A percentile compares a stretch with the other conserved stretches of the same genome.
These are phyloP conservation scores for Lasiosphaeria hispida DNA, from an alignment of 495 filamentous ascomycete species.

Conservation along the genomic window DNA sequence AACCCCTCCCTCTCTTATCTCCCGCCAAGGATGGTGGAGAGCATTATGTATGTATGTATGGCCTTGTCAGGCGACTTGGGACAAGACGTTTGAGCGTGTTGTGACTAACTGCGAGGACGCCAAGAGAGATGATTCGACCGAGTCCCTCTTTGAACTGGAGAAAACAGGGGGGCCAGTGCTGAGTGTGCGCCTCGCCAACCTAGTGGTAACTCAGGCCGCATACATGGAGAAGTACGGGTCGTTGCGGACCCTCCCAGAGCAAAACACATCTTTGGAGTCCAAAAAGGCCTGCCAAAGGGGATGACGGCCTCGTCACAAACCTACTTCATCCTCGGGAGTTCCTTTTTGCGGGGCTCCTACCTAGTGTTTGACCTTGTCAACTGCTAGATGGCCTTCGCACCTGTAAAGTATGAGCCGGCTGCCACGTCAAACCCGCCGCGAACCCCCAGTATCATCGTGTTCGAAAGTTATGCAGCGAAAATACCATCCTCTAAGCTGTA, in stretches of 20 bases:
- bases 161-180: slow-evolving; percentile 55
- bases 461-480: too few relatives aligned
- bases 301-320: background rate
- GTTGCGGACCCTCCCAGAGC: background rate
- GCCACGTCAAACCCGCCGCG: too few relatives aligned
- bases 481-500: too few relatives aligned
- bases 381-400: slow-evolving; percentile 67
- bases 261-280: slow-evolving; percentile 60
- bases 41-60: too few relatives aligned
- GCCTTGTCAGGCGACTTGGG: slow-evolving; percentile 54
- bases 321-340: slow-evolving; percentile 71
- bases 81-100: slow-evolving; percentile 39
- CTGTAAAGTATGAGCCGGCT: too few relatives aligned
- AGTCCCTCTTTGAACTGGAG: slow-evolving; percentile 56
- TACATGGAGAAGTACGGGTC: slow-evolving; percentile 11
- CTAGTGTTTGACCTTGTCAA: slow-evolving; percentile 80
- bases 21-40: slow-evolving; percentile 55
- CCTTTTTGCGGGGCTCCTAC: slow-evolving; percentile 79
- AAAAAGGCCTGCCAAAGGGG: slow-evolving; percentile 17
- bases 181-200: slow-evolving; percentile 60
- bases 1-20: slow-evolving; percentile 72
- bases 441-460: too few relatives aligned
- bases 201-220: slow-evolving; percentile 54
- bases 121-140: slow-evolving; percentile 45
- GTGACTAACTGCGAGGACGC: slow-evolving; percentile 65